Evolutionary conservation across 805 yeast species (phyloP).

Genomic region (Yueomyces sp.): DNA sequence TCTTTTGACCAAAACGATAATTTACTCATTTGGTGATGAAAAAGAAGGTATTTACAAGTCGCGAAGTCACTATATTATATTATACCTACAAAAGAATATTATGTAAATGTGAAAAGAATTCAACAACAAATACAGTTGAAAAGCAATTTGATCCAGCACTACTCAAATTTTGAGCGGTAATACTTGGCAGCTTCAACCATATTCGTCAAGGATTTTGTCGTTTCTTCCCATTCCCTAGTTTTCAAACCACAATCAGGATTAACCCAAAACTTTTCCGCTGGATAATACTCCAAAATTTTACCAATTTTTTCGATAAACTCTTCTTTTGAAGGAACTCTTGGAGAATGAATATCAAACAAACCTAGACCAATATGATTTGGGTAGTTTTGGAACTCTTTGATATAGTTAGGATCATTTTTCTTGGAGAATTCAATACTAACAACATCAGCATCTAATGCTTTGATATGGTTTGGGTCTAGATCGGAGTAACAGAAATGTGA

Average conservation of each 20-base stretch:
- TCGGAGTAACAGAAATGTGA: constrained; percentile 99
- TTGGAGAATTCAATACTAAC: constrained; percentile 98
- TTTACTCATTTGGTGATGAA: too few relatives aligned
- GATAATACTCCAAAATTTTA: constrained; percentile 92
- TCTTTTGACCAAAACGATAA: too few relatives aligned
- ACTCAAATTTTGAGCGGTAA: constrained; percentile 55
- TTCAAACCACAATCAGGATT: constrained; percentile 99
- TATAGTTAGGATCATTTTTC: constrained; percentile 98
- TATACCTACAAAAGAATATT: too few relatives aligned
- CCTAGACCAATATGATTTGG: constrained; percentile 99
- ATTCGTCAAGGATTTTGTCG: constrained; percentile 85
- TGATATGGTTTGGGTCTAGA: constrained; percentile 98
- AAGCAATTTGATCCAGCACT: constrained; percentile 5
- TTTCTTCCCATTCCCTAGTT: constrained; percentile 99
- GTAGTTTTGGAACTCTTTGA: constrained; percentile 93
- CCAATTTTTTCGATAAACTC: constrained; percentile 90
- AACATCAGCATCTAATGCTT: constrained; percentile 98
- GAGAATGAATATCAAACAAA: constrained; percentile 97
- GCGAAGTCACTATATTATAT: too few relatives aligned
- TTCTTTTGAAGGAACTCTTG: constrained; percentile 96
- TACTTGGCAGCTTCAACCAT: constrained; percentile 99
- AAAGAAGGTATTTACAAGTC: too few relatives aligned
- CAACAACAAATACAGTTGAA: too few relatives aligned
- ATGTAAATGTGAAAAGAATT: too few relatives aligned
- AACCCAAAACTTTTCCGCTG: constrained; percentile 98